Base-by-base conservation (phyloP, 2,329 filamentous ascomycete species). In the Penicillium sp. region DNA sequence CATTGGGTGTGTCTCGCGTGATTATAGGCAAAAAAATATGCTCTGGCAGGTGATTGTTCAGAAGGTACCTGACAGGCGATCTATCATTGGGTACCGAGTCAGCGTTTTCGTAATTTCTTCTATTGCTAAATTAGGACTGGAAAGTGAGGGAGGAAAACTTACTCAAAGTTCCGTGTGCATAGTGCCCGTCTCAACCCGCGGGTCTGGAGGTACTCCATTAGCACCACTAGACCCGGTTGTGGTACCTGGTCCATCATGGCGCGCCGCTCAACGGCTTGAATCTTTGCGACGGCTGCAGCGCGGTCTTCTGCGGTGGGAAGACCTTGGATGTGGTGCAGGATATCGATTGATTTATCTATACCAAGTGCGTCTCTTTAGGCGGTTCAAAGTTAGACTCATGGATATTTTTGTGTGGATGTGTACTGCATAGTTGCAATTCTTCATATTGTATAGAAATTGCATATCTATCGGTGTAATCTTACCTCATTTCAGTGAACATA, bases 131-230 rank as follows among this genome's bases (percentile, higher is more conserved):
- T 1, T 16, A 11, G n/a, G 24, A 19, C 27, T 19, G 10, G 11
- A 16, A 13, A 4, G 5, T 3, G n/a, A 13, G 19, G 10, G 37
- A 11, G 13, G 6, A 11, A 3, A 41, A 5, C 77, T 46, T 73
- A 83, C 79, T 93, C 90, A 69, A 97, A 98, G 78, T 99, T 98
- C 69, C 95, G 84, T 2, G 95, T 98, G 77, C 93, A 97, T 62
- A 98, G 92, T 16, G 85, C 93, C 74, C 96, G 95, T 64, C 80
- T 85, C 31, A 97, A 73, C 6, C 77, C 74, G 27, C 83, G 82
- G 7, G 75, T 69, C 49, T 95, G 87, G 19, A 98, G 85, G 72
- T 95, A 96, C 55, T 84, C 77, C 90, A 98, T 96, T 51, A 99
- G 82, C 27, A 82, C 74, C 1, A 82, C 76, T 3, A 98, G 85